A percentile compares a stretch with the other conserved stretches of the same genome.
phyloP scores from a whole-genome alignment of 2,329 filamentous ascomycete genomes.

The Cephalotrichum gorgonifer region DNA sequence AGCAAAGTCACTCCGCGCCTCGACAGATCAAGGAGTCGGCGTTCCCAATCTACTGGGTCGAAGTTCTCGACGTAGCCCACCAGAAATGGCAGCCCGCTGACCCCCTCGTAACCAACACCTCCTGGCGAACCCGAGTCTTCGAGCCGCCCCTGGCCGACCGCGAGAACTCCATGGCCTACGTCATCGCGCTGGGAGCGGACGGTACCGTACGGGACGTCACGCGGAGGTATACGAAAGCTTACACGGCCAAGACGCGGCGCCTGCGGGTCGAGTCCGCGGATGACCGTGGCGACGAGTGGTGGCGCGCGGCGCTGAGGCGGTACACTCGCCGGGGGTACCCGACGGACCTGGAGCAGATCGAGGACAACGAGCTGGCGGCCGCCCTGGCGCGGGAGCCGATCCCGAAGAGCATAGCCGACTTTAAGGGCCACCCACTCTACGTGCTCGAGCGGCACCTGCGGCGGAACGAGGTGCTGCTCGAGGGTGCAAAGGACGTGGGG shows the following conservation, averaged over 20 bases:
- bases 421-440: slow-evolving; percentile 75
- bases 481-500: slow-evolving; percentile 59
- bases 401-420: slow-evolving; percentile 77
- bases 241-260: slow-evolving; percentile 80
- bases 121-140: slow-evolving; percentile 64
- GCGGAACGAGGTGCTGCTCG: slow-evolving; percentile 71
- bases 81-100: slow-evolving; percentile 92
- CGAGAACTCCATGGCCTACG: slow-evolving; percentile 72
- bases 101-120: slow-evolving; percentile 65
- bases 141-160: slow-evolving; percentile 75
- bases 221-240: slow-evolving; percentile 74
- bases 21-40: slow-evolving; percentile 55
- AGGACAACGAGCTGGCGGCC: slow-evolving; percentile 64
- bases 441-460: slow-evolving; percentile 78
- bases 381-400: slow-evolving; percentile 69
- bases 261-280: slow-evolving; percentile 59
- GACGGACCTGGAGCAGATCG: slow-evolving; percentile 70
- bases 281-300: slow-evolving; percentile 41
- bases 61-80: slow-evolving; percentile 73
- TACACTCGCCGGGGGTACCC: slow-evolving; percentile 28
- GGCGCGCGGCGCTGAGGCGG: slow-evolving; percentile 36
- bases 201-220: slow-evolving; percentile 77
- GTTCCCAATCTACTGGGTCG: slow-evolving; percentile 88
- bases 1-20: slow-evolving; percentile 10
- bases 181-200: slow-evolving; percentile 74